phyloP scores from a whole-genome alignment of 129 eudicot genomes.

The Gnaphalium uliginosum region DNA sequence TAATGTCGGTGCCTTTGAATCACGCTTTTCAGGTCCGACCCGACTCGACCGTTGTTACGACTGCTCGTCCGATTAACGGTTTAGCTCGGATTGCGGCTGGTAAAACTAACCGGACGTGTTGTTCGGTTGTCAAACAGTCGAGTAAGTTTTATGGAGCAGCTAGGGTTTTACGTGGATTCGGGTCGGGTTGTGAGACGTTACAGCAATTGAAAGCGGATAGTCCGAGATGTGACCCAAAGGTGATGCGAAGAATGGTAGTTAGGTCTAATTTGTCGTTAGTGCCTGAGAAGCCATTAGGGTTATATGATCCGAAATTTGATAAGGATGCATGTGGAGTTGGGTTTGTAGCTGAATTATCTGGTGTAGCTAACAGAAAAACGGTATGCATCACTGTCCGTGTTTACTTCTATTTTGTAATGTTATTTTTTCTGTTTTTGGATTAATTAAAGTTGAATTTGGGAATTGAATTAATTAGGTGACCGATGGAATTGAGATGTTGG shows the following conservation, averaged over 20 bases:
- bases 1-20: slow-evolving; percentile 73
- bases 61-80: slow-evolving; percentile 16
- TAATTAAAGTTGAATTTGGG: background rate
- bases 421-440: background rate
- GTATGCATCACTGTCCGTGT: slow-evolving; percentile 32
- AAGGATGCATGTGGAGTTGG: slow-evolving; percentile 99
- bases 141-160: slow-evolving; percentile 40
- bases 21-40: slow-evolving; percentile 40
- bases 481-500: slow-evolving; percentile 98
- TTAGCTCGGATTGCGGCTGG: slow-evolving; percentile 36
- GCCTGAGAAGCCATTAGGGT: slow-evolving; percentile 93
- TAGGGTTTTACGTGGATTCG: slow-evolving; percentile 26
- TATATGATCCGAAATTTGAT: slow-evolving; percentile 80
- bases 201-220: slow-evolving; percentile 49
- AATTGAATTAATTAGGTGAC: slow-evolving; percentile 50
- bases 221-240: slow-evolving; percentile 56
- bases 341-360: slow-evolving; percentile 94
- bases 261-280: slow-evolving; percentile 72
- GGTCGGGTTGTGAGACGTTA: slow-evolving; percentile 43
- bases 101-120: slow-evolving; percentile 23
- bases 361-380: slow-evolving; percentile 84
- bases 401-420: background rate
- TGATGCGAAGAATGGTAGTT: slow-evolving; percentile 37
- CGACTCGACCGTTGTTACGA: slow-evolving; percentile 21
- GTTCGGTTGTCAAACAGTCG: slow-evolving; percentile 37